Base-by-base conservation (phyloP, 2,329 filamentous ascomycete genomes). In the Colletotrichum euphorbiae region DNA sequence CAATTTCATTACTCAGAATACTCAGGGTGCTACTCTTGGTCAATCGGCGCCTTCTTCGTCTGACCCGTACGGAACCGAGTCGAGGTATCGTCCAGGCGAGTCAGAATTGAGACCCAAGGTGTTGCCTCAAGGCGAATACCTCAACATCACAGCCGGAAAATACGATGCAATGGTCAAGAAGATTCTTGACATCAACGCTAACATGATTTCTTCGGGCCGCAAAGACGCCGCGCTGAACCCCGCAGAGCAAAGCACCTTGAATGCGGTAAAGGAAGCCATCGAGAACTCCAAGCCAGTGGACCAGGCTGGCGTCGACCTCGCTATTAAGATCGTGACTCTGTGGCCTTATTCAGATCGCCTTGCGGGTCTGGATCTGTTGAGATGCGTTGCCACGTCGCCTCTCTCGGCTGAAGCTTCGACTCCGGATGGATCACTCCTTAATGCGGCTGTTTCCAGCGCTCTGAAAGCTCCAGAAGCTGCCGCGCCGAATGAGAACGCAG, bases 1-100 rank as follows among this genome's bases (percentile, higher is more conserved):
- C 6, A 92, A 96, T 72, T 98, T 98, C 79, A 97, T 99, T 73
- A 88, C 92, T 9, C 87, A 91, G 63, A 98, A 98, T 75, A 97
- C 94, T 1, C 89, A 95, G 80, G 94, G 94, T 3, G 91, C 93
- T 7, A 93, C 90, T 1, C 81, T 97, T n/a, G 93, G 93, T 1
- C 87, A 90, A 72, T 77, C 83, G 15, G 81, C 85, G 54, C 73
- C 81, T 4, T 73, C 82, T 50, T 77, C 83, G 2, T 82, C 88
- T 38, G 93, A 97, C 78, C 91, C 93, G 0, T 93, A 90, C 82
- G 93, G 93, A 6, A 90, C 89, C 17, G 93, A 95, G 72, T 87
- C 89, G 60, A 85, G 93, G 72, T 97, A 97, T 77, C 87, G 91
- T 59, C 93, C 94, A 21, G 92, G 90, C 13, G 89, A 93, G 71